Conservation (phyloP, 352 stramenopile genomes). For the Aphanomyces invadans region DNA sequence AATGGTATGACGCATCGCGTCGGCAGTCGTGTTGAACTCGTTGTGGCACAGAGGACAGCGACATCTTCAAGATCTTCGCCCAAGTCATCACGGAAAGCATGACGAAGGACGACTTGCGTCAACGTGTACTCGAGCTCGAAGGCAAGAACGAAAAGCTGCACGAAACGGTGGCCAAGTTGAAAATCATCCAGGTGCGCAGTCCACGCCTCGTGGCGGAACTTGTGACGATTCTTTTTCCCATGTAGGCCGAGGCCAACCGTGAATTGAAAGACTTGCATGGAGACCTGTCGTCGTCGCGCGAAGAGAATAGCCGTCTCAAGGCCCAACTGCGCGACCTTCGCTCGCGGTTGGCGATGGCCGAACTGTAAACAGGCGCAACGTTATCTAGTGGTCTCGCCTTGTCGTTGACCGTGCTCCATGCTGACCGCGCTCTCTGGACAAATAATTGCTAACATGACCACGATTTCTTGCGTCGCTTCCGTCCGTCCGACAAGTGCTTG, state of each 20-base stretch:
- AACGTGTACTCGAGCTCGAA: conserved; percentile 62
- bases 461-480: too few species aligned
- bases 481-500: too few species aligned
- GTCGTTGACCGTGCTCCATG: conserved; percentile 8
- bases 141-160: conserved; percentile 68
- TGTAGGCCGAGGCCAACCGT: conserved; percentile 36
- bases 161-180: conserved; percentile 57
- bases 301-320: conserved; percentile 54
- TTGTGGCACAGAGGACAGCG: conserved; percentile 46
- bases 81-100: conserved; percentile 76
- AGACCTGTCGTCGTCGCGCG: conserved; percentile 39
- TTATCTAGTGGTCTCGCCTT: not conserved
- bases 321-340: conserved; percentile 55
- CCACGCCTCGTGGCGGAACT: too few species aligned
- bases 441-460: not conserved
- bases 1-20: conserved; percentile 39
- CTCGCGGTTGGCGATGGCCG: conserved; percentile 44
- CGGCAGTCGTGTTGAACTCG: not conserved
- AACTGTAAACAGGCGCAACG: conserved; percentile 31
- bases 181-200: conserved; percentile 36
- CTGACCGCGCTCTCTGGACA: conserved; percentile 8
- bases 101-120: conserved; percentile 62
- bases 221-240: not conserved
- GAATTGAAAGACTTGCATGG: conserved; percentile 46
- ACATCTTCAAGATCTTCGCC: conserved; percentile 80